phyloP scores from a whole-genome alignment of 106 monocot genomes.

The Platanthera zijinensis region DNA sequence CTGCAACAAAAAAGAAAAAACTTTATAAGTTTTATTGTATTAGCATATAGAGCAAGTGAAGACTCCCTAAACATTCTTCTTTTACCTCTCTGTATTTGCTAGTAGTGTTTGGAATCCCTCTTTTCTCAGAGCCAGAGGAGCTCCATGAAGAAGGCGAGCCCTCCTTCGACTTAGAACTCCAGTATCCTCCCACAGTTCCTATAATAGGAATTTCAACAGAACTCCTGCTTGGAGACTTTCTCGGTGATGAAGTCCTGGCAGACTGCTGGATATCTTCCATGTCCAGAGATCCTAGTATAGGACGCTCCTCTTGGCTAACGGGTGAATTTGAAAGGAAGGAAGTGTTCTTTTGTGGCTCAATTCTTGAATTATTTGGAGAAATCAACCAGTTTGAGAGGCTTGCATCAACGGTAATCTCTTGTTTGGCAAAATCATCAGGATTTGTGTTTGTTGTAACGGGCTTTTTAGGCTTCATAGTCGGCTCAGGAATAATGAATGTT shows the following conservation, averaged over 20 bases:
- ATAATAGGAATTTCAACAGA: constrained; percentile 70
- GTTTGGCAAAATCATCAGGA: constrained; percentile 9
- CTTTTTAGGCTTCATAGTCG: constrained; percentile 9
- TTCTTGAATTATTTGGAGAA: constrained; percentile 14
- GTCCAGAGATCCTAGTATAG: constrained; percentile 81
- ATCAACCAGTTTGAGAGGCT: constrained; percentile 85
- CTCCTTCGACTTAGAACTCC: constrained; percentile 23
- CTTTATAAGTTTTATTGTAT: neutral
- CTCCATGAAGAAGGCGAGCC: constrained; percentile 3
- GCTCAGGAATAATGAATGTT: constrained; percentile 13
- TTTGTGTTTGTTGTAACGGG: neutral
- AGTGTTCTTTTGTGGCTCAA: constrained; percentile 12
- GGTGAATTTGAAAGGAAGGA: constrained; percentile 30
- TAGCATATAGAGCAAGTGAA: too few species aligned
- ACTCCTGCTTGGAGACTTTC: constrained; percentile 42
- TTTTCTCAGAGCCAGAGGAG: constrained; percentile 10
- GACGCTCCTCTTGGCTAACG: constrained; percentile 45
- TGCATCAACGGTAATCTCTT: constrained; percentile 53
- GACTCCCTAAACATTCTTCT: neutral
- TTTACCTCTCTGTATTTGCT: constrained; percentile 71
- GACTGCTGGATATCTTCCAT: constrained; percentile 62
- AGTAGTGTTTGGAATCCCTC: constrained; percentile 66
- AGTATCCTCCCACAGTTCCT: constrained; percentile 66
- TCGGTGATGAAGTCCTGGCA: constrained; percentile 39
- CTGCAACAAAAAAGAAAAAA: constrained; percentile 22